phyloP scores from a whole-genome alignment of 139 green algal genomes.

The Eudorina sp. region DNA sequence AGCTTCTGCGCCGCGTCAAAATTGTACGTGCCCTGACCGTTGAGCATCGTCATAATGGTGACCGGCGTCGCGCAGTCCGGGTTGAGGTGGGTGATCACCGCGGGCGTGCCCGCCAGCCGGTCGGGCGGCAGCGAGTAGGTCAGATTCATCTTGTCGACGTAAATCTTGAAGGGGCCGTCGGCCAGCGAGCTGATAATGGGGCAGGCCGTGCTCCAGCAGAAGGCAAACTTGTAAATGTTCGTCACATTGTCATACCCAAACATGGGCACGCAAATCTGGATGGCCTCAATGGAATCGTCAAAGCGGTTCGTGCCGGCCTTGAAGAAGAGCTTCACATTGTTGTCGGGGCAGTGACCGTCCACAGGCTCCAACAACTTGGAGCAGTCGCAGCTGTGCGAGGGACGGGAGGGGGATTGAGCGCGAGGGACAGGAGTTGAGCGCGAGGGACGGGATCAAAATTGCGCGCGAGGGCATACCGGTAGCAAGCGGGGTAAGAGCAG shows the following conservation, averaged over 20 bases:
- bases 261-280: neutral
- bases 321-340: neutral
- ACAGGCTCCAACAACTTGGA: neutral
- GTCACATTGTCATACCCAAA: conserved; percentile 6
- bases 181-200: neutral
- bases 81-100: conserved; percentile 8
- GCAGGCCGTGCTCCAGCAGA: conserved; percentile 39
- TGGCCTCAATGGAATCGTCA: neutral
- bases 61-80: conserved; percentile 2
- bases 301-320: neutral
- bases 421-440: neutral
- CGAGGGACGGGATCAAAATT: too few relatives aligned
- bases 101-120: neutral
- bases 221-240: conserved; percentile 27
- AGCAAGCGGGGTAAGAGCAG: neutral
- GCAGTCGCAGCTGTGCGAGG: conserved; percentile 6
- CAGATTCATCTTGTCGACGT: neutral
- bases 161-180: neutral
- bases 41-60: neutral
- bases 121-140: neutral
- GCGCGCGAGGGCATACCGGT: too few relatives aligned
- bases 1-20: neutral
- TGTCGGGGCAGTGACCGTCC: neutral
- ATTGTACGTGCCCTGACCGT: neutral
- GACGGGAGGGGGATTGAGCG: neutral